Conservation (phyloP, 2,329 filamentous ascomycete genomes). For the Nannizziopsis barbatae region DNA sequence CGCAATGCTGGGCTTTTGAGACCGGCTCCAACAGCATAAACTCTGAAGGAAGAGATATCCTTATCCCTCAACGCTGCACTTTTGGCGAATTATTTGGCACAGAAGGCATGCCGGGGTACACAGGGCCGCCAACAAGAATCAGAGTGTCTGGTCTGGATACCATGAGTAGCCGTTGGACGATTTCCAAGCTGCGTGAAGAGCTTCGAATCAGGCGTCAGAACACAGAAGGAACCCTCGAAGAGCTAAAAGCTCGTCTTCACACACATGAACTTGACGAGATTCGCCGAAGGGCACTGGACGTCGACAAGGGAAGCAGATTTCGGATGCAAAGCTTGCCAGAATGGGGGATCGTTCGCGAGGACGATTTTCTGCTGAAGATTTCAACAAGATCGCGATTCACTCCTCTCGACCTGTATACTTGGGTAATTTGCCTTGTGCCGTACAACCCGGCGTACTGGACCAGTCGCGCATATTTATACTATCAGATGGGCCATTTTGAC, state of each 20-base stretch:
- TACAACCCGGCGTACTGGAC: conserved; percentile 32
- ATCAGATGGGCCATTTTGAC: conserved; percentile 25
- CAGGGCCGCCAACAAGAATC: background rate
- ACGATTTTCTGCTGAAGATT: conserved; percentile 17
- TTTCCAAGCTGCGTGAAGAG: conserved; percentile 13
- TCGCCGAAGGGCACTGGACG: background rate
- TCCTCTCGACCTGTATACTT: conserved; percentile 29
- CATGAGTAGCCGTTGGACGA: conserved; percentile 15
- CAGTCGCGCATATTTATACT: conserved; percentile 28
- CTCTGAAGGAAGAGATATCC: background rate
- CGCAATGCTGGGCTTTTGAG: background rate
- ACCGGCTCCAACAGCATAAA: background rate
- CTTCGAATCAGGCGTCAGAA: conserved; percentile 16
- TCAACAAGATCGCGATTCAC: conserved; percentile 13
- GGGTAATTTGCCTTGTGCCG: conserved; percentile 25
- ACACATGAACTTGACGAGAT: conserved; percentile 15
- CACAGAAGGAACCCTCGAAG: conserved; percentile 9
- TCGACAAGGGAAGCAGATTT: conserved; percentile 16
- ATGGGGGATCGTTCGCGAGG: conserved; percentile 20
- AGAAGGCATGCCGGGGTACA: background rate
- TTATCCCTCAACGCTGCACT: conserved; percentile 8
- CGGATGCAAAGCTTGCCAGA: conserved; percentile 21
- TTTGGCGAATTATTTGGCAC: conserved; percentile 16
- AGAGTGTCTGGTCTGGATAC: conserved; percentile 15
- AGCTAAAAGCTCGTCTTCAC: conserved; percentile 19